These are phyloP conservation scores for Lasiosphaeria hispida DNA, from an alignment of 495 filamentous ascomycete species.

Conservation along the genomic window DNA sequence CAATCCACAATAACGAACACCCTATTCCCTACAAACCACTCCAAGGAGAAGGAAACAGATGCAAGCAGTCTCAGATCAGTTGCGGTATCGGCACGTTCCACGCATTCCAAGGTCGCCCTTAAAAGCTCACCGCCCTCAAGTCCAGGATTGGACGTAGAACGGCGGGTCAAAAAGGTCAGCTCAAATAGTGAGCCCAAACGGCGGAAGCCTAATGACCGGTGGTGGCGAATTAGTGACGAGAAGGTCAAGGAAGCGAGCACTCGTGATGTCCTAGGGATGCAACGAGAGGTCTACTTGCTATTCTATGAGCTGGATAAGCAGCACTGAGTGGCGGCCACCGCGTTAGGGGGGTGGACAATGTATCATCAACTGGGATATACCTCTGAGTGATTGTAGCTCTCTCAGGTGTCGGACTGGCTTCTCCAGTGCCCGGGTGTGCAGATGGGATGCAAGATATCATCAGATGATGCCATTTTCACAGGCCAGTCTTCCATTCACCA, in stretches of 20 bases:
- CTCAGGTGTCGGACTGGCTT: too few species aligned
- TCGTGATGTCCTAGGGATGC: conserved; percentile 86
- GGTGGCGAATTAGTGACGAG: conserved; percentile 98
- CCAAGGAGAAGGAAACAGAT: conserved; percentile 31
- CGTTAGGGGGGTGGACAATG: too few species aligned
- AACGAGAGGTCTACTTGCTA: conserved; percentile 90
- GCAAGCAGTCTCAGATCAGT: conserved; percentile 42
- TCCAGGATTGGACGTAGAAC: too few species aligned
- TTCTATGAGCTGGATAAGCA: conserved; percentile 81
- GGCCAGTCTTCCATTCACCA: too few species aligned
- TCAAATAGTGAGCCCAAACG: conserved; percentile 37
- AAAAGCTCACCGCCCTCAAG: too few species aligned
- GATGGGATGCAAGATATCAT: too few species aligned
- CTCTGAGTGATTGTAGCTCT: too few species aligned
- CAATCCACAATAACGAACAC: neutral
- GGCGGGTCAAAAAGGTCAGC: neutral
- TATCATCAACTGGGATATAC: too few species aligned
- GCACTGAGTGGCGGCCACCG: neutral
- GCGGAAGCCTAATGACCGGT: conserved; percentile 67
- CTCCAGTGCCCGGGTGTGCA: too few species aligned
- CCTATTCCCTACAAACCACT: neutral
- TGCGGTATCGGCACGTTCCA: conserved; percentile 41
- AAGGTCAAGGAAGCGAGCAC: conserved; percentile 94
- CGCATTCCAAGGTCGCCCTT: conserved; percentile 37
- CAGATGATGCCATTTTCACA: too few species aligned